Conservation (phyloP, 345 rosid species). For the Salix brachista region DNA sequence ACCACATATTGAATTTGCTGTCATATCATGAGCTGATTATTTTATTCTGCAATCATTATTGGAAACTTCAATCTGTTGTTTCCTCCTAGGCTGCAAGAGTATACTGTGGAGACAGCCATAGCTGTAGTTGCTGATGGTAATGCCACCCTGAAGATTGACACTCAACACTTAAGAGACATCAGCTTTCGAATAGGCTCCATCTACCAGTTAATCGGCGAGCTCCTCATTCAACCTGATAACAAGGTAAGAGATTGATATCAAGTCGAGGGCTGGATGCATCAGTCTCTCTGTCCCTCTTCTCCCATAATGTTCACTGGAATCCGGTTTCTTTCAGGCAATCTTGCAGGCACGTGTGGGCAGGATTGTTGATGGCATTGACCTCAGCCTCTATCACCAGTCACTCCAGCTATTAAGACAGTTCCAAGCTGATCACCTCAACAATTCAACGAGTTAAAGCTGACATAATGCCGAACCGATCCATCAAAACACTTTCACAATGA, state of each 20-base stretch:
- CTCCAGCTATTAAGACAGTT: constrained; percentile 59
- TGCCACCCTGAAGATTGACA: constrained; percentile 46
- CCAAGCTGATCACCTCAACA: constrained; percentile 31
- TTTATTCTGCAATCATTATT: neutral
- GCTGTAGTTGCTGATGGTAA: constrained; percentile 54
- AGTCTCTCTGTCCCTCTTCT: no score
- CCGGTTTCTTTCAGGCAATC: constrained; percentile 42
- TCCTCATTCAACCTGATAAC: constrained; percentile 43
- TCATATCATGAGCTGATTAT: neutral
- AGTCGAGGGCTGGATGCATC: neutral
- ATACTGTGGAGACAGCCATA: constrained; percentile 49
- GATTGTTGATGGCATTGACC: constrained; percentile 76
- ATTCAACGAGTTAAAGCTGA: constrained; percentile 11
- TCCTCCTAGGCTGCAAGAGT: constrained; percentile 48
- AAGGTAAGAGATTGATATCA: constrained; percentile 36
- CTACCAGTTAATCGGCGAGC: constrained; percentile 86
- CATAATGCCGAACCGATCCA: neutral
- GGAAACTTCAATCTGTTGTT: constrained; percentile 6
- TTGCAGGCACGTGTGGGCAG: constrained; percentile 77
- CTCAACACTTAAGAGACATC: constrained; percentile 69
- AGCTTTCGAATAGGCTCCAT: constrained; percentile 57
- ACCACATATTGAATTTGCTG: neutral
- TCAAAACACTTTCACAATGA: neutral
- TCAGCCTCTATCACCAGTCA: constrained; percentile 64
- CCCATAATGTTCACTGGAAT: neutral